A percentile compares a stretch with the other conserved stretches of the same genome.
phyloP scores from a whole-genome alignment of 306 rosid species.

The Vicia villosa region DNA sequence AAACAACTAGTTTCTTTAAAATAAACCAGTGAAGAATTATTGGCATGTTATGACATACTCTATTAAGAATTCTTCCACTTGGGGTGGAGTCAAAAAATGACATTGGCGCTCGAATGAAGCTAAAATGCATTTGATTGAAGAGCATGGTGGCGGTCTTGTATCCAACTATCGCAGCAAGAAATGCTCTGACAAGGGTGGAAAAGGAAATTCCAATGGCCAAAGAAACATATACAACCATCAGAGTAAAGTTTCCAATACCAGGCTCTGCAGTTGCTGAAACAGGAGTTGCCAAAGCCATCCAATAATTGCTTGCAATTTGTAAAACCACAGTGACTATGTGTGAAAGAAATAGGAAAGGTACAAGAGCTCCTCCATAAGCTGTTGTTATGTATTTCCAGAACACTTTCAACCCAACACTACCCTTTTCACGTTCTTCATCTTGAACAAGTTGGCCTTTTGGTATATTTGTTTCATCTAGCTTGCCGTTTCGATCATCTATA shows the following conservation, averaged over 20 bases:
- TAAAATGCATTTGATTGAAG: slow-evolving; percentile 67
- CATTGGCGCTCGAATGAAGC: slow-evolving; percentile 80
- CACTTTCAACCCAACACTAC: too few species aligned
- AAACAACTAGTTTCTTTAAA: not conserved
- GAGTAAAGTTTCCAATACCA: slow-evolving; percentile 45
- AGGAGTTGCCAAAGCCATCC: slow-evolving; percentile 92
- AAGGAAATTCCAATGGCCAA: slow-evolving; percentile 73
- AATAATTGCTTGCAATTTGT: slow-evolving; percentile 79
- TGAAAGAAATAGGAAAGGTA: slow-evolving; percentile 67
- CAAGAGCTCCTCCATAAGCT: slow-evolving; percentile 83
- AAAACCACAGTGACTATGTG: slow-evolving; percentile 55
- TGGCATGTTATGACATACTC: slow-evolving; percentile 35
- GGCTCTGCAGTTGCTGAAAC: slow-evolving; percentile 53
- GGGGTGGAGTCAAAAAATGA: slow-evolving; percentile 81
- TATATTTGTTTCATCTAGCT: slow-evolving; percentile 34
- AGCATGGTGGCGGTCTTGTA: slow-evolving; percentile 70
- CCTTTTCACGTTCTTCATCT: slow-evolving; percentile 90
- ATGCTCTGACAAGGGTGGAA: slow-evolving; percentile 47
- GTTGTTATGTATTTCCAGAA: slow-evolving; percentile 70
- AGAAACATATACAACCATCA: slow-evolving; percentile 61
- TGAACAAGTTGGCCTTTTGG: slow-evolving; percentile 76
- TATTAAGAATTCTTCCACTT: slow-evolving; percentile 58
- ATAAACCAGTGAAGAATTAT: too few species aligned
- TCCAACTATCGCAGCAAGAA: slow-evolving; percentile 52
- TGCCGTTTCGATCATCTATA: slow-evolving; percentile 38